phyloP scores from a whole-genome alignment of 805 yeast species.

The Hemisphaericaspora nanyangensis region DNA sequence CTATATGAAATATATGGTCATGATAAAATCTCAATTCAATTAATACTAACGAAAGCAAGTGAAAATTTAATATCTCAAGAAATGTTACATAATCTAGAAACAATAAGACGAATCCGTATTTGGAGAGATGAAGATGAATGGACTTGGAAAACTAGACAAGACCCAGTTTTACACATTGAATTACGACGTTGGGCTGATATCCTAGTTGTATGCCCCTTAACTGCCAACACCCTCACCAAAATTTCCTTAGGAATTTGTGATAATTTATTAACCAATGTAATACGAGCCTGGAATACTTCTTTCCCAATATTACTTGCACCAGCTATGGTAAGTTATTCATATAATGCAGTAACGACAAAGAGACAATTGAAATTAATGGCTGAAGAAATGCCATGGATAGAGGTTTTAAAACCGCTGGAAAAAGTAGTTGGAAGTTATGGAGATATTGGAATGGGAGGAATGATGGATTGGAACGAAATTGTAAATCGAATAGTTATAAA shows the following conservation, averaged over 20 bases:
- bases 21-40: slow-evolving; percentile 49
- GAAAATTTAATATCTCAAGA: slow-evolving; percentile 51
- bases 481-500: slow-evolving; percentile 79
- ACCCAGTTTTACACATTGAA: slow-evolving; percentile 94
- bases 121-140: slow-evolving; percentile 62
- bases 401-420: slow-evolving; percentile 89
- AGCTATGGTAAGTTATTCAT: slow-evolving; percentile 91
- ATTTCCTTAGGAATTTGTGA: slow-evolving; percentile 90
- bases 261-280: slow-evolving; percentile 82
- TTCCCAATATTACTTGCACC: slow-evolving; percentile 91
- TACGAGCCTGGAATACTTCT: slow-evolving; percentile 93
- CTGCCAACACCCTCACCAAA: slow-evolving; percentile 89
- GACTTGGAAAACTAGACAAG: slow-evolving; percentile 79
- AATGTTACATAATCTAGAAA: slow-evolving; percentile 34
- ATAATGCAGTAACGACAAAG: slow-evolving; percentile 83
- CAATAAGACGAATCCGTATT: slow-evolving; percentile 41
- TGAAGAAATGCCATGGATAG: slow-evolving; percentile 95
- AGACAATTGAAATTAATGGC: slow-evolving; percentile 71
- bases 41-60: slow-evolving; percentile 51
- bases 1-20: slow-evolving; percentile 49
- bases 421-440: slow-evolving; percentile 91
- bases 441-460: slow-evolving; percentile 99
- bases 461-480: slow-evolving; percentile 96
- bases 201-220: slow-evolving; percentile 86
- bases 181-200: slow-evolving; percentile 96